phyloP scores from a whole-genome alignment of 257 asterid genomes.

The Solanum phureja region DNA sequence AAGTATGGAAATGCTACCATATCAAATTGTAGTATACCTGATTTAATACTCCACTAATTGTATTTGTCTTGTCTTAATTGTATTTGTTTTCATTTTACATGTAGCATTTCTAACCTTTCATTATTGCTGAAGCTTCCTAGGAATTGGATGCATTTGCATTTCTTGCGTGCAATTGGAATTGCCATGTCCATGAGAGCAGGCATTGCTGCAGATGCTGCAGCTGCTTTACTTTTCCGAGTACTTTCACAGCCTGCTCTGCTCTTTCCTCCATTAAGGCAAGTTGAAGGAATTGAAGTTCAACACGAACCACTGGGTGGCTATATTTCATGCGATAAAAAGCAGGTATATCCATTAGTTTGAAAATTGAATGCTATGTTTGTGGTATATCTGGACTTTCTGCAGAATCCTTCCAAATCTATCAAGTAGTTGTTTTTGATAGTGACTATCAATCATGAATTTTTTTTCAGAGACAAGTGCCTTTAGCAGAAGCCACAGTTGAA shows the following conservation, averaged over 20 bases:
- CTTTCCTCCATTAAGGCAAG: slow-evolving; percentile 91
- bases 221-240: slow-evolving; percentile 93
- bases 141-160: slow-evolving; percentile 99
- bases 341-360: slow-evolving; percentile 38
- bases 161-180: slow-evolving; percentile 90
- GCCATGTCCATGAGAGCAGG: slow-evolving; percentile 99
- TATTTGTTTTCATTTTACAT: background rate
- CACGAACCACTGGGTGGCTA: slow-evolving; percentile 51
- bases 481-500: slow-evolving; percentile 82
- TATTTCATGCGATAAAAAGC: slow-evolving; percentile 50
- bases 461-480: slow-evolving; percentile 69
- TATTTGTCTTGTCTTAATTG: background rate
- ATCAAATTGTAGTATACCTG: background rate
- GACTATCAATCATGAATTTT: slow-evolving; percentile 9
- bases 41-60: background rate
- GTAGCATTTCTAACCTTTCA: slow-evolving; percentile 17
- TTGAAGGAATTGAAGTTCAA: slow-evolving; percentile 77
- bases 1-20: background rate
- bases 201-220: slow-evolving; percentile 95
- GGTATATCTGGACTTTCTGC: slow-evolving; percentile 2
- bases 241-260: slow-evolving; percentile 97
- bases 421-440: background rate
- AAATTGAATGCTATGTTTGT: background rate
- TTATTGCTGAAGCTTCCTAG: slow-evolving; percentile 73
- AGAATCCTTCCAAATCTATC: background rate